A percentile compares a stretch with the other conserved stretches of the same genome.
These are phyloP conservation scores for Lasiodiplodia sp. DNA, from an alignment of 2,329 filamentous ascomycete species.

Conservation along the genomic window DNA sequence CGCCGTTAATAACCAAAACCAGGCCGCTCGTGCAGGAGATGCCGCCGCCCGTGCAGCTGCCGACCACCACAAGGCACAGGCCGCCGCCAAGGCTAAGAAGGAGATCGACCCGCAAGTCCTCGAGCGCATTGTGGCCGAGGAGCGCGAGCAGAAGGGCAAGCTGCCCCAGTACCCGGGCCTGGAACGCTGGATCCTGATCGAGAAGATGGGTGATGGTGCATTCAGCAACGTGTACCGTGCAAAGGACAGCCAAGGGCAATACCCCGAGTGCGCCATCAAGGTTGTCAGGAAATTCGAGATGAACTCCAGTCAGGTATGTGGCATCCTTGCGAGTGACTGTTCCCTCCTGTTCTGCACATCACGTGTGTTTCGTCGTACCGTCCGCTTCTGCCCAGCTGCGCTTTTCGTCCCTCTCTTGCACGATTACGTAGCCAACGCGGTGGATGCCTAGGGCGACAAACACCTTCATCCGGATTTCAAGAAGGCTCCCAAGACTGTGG, in stretches of 20 bases:
- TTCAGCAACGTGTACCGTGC: constrained; percentile 99
- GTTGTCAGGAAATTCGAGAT: constrained; percentile 99
- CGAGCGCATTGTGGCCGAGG: constrained; percentile 87
- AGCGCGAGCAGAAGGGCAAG: constrained; percentile 84
- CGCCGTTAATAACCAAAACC: constrained; percentile 68
- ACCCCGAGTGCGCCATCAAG: constrained; percentile 92
- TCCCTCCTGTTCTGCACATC: constrained; percentile 31
- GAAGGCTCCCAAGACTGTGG: constrained; percentile 85
- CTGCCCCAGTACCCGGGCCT: constrained; percentile 86
- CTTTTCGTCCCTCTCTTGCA: constrained; percentile 38
- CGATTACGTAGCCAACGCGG: constrained; percentile 59
- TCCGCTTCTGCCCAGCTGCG: constrained; percentile 33
- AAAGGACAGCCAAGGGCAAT: constrained; percentile 73
- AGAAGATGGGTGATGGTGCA: constrained; percentile 99
- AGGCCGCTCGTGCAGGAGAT: constrained; percentile 72
- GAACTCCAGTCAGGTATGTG: constrained; percentile 96
- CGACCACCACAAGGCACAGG: constrained; percentile 64
- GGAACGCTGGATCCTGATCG: constrained; percentile 83
- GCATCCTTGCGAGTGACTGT: constrained; percentile 37
- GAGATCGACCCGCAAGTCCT: constrained; percentile 70
- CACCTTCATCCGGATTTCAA: constrained; percentile 97
- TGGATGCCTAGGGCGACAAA: constrained; percentile 76
- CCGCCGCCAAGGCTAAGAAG: constrained; percentile 54
- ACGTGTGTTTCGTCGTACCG: constrained; percentile 23
- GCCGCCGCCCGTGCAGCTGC: constrained; percentile 69